Conservation (phyloP, 1,284 basidiomycete genomes). For the Ustilago tritici region DNA sequence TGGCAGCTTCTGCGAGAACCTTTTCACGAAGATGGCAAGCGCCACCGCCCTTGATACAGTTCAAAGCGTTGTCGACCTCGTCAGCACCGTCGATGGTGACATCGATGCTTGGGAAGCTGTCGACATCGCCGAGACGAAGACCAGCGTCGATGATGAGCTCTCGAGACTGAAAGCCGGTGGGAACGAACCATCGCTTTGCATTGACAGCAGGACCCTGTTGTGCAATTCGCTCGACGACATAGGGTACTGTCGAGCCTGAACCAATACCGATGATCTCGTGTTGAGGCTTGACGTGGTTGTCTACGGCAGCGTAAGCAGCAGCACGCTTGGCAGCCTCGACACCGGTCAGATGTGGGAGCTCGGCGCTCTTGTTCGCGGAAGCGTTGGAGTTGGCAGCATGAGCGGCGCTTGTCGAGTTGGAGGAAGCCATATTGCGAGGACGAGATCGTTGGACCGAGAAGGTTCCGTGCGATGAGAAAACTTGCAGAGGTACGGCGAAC, state of each 20-base stretch:
- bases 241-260: conserved; percentile 89
- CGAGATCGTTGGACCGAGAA: conserved; percentile 11
- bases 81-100: conserved; percentile 98
- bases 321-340: conserved; percentile 80
- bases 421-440: conserved; percentile 29
- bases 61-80: conserved; percentile 88
- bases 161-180: conserved; percentile 89
- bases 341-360: conserved; percentile 24
- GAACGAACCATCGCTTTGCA: conserved; percentile 72
- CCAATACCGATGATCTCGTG: conserved; percentile 78
- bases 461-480: neutral
- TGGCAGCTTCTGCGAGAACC: conserved; percentile 92
- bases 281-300: conserved; percentile 84
- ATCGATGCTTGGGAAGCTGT: conserved; percentile 80
- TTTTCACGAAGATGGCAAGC: conserved; percentile 97
- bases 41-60: conserved; percentile 97
- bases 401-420: conserved; percentile 20
- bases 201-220: conserved; percentile 84
- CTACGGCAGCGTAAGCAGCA: conserved; percentile 94
- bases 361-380: conserved; percentile 35
- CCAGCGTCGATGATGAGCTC: conserved; percentile 86
- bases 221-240: conserved; percentile 93
- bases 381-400: conserved; percentile 39
- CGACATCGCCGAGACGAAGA: conserved; percentile 86
- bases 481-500: neutral